Percentiles rank a stretch among this genome's conserved stretches.
These are phyloP conservation scores for Psilocybe cubensis DNA, from an alignment of 768 basidiomycete genomes.

Conservation along the genomic window DNA sequence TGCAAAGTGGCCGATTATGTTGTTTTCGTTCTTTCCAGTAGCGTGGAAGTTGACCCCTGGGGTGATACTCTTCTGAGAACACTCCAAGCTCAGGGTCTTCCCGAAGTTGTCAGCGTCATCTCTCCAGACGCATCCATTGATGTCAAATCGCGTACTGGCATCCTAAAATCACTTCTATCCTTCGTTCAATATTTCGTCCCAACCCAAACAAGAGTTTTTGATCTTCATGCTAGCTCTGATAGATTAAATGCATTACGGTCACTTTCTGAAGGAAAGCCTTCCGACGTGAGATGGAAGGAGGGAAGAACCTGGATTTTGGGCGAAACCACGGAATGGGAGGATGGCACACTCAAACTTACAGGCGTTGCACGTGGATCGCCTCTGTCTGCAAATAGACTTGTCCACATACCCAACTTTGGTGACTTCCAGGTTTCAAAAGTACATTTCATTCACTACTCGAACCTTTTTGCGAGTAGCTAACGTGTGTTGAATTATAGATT, in stretches of 20 bases:
- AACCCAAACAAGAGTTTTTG: slow-evolving; percentile 73
- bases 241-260: slow-evolving; percentile 72
- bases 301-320: slow-evolving; percentile 79
- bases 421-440: slow-evolving; percentile 89
- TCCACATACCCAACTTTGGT: slow-evolving; percentile 87
- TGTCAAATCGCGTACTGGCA: slow-evolving; percentile 62
- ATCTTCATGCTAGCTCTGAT: slow-evolving; percentile 68
- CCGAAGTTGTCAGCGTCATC: slow-evolving; percentile 79
- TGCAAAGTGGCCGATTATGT: slow-evolving; percentile 92
- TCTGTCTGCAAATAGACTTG: slow-evolving; percentile 80
- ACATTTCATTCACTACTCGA: not conserved
- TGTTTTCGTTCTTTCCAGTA: slow-evolving; percentile 80
- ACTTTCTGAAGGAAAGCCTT: slow-evolving; percentile 84
- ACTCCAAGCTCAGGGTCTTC: slow-evolving; percentile 90
- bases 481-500: slow-evolving; percentile 51
- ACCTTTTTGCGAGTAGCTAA: not conserved
- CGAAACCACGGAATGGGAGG: slow-evolving; percentile 60
- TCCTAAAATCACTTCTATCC: slow-evolving; percentile 88
- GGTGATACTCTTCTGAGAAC: slow-evolving; percentile 88
- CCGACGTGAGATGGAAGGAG: slow-evolving; percentile 81
- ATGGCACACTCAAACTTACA: slow-evolving; percentile 70
- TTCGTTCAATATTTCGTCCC: slow-evolving; percentile 97
- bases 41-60: slow-evolving; percentile 80
- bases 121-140: slow-evolving; percentile 58
- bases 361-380: slow-evolving; percentile 83